Percentiles rank a stretch among this genome's conserved stretches.
phyloP scores from a whole-genome alignment of 768 basidiomycete species.

The Lanmaoa rubissima region DNA sequence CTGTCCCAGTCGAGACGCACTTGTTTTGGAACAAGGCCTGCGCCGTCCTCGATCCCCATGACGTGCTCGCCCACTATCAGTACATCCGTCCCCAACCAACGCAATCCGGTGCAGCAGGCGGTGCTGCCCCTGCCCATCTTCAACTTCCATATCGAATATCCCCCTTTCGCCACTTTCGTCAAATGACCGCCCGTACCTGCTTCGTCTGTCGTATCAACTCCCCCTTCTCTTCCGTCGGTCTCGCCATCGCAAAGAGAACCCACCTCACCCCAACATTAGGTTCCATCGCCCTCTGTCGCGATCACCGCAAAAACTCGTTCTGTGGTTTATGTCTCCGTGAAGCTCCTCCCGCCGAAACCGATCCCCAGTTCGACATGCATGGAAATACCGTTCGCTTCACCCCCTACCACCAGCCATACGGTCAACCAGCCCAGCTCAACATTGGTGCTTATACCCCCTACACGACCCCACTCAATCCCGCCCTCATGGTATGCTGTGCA shows the following conservation, averaged over 20 bases:
- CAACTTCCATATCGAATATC: constrained; percentile 39
- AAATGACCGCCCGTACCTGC: constrained; percentile 55
- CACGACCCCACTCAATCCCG: constrained; percentile 23
- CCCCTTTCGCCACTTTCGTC: constrained; percentile 61
- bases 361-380: constrained; percentile 35
- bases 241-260: constrained; percentile 49
- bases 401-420: constrained; percentile 33
- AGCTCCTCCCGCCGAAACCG: constrained; percentile 44
- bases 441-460: constrained; percentile 29
- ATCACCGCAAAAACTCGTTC: constrained; percentile 61
- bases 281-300: constrained; percentile 53
- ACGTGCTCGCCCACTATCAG: constrained; percentile 49
- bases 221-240: constrained; percentile 49
- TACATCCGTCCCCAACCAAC: constrained; percentile 42
- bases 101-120: constrained; percentile 24
- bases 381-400: constrained; percentile 32
- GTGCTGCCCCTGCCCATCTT: constrained; percentile 35
- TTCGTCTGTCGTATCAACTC: constrained; percentile 68
- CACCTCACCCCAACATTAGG: constrained; percentile 44
- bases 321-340: constrained; percentile 74
- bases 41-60: constrained; percentile 59
- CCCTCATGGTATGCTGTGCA: constrained; percentile 44
- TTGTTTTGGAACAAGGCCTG: constrained; percentile 69
- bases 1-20: constrained; percentile 58
- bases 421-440: constrained; percentile 17